Percentiles rank a stretch among this genome's conserved stretches.
These are phyloP conservation scores for Bullera alba DNA, from an alignment of 768 basidiomycete genomes.

Conservation along the genomic window DNA sequence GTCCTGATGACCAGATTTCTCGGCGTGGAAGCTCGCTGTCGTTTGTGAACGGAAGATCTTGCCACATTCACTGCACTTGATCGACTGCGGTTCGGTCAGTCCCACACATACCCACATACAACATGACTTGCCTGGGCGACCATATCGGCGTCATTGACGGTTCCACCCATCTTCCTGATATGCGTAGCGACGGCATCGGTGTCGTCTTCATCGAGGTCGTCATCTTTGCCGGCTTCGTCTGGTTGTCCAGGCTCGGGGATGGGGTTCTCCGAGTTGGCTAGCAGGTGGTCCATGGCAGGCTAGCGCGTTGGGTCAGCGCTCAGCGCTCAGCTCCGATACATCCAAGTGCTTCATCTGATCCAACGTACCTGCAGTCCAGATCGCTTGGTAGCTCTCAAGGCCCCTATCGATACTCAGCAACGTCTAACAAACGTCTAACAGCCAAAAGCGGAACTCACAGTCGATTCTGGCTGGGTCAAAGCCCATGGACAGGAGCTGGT, in stretches of 20 bases:
- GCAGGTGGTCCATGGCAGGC: constrained; percentile 67
- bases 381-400: constrained; percentile 71
- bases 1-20: constrained; percentile 89
- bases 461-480: constrained; percentile 77
- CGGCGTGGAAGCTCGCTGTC: constrained; percentile 84
- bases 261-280: constrained; percentile 69
- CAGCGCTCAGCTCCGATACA: constrained; percentile 7
- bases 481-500: constrained; percentile 67
- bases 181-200: constrained; percentile 51
- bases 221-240: constrained; percentile 14
- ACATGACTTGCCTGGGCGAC: constrained; percentile 38
- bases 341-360: constrained; percentile 50
- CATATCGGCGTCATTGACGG: constrained; percentile 12
- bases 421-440: constrained; percentile 4
- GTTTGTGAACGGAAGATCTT: constrained; percentile 82
- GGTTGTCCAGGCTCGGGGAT: constrained; percentile 52
- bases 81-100: constrained; percentile 15
- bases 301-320: constrained; percentile 6
- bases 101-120: neutral
- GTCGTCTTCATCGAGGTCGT: constrained; percentile 66
- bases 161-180: constrained; percentile 50
- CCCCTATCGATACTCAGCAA: constrained; percentile 56
- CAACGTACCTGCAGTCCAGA: constrained; percentile 63
- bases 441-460: constrained; percentile 54
- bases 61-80: constrained; percentile 55